Percentiles rank a stretch among this genome's conserved stretches.
These are phyloP conservation scores for Trichocladium uniseriatum DNA, from an alignment of 495 filamentous ascomycete genomes.

Conservation along the genomic window DNA sequence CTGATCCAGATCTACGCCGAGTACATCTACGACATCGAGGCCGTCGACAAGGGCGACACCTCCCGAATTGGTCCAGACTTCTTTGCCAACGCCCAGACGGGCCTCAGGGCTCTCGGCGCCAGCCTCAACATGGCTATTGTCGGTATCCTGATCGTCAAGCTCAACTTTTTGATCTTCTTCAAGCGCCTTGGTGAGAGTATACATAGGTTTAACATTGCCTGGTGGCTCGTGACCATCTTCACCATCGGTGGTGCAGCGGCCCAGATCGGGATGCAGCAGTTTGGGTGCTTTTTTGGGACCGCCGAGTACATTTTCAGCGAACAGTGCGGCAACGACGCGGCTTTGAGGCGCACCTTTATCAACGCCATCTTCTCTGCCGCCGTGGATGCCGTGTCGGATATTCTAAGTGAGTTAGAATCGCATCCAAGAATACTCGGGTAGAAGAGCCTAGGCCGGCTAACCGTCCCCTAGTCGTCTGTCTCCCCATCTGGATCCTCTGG, in stretches of 20 bases:
- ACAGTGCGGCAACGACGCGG: neutral
- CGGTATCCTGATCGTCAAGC: slow-evolving; percentile 5
- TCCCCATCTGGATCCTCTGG: slow-evolving; percentile 15
- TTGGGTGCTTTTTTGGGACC: slow-evolving; percentile 5
- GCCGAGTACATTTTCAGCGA: slow-evolving; percentile 4
- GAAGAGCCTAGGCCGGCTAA: neutral
- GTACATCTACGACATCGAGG: slow-evolving; percentile 5
- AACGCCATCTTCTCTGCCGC: slow-evolving; percentile 5
- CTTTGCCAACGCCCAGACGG: slow-evolving; percentile 3
- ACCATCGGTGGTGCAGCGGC: neutral
- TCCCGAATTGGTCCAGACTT: slow-evolving; percentile 1
- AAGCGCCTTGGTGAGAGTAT: neutral
- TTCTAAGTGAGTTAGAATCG: slow-evolving; percentile 13
- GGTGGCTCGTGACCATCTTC: slow-evolving; percentile 8
- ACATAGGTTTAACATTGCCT: neutral
- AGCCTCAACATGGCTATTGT: neutral
- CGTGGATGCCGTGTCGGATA: slow-evolving; percentile 7
- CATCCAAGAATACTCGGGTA: too few relatives aligned
- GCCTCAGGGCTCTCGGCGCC: neutral
- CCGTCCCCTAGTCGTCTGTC: slow-evolving; percentile 3
- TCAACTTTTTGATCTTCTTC: slow-evolving; percentile 15
- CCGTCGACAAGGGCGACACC: slow-evolving; percentile 3
- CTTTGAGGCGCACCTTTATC: neutral
- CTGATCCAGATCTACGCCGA: slow-evolving; percentile 5
- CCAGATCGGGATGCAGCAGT: slow-evolving; percentile 2